Base-by-base conservation (phyloP, 2,329 filamentous ascomycete genomes). In the Colletotrichum karsti region DNA sequence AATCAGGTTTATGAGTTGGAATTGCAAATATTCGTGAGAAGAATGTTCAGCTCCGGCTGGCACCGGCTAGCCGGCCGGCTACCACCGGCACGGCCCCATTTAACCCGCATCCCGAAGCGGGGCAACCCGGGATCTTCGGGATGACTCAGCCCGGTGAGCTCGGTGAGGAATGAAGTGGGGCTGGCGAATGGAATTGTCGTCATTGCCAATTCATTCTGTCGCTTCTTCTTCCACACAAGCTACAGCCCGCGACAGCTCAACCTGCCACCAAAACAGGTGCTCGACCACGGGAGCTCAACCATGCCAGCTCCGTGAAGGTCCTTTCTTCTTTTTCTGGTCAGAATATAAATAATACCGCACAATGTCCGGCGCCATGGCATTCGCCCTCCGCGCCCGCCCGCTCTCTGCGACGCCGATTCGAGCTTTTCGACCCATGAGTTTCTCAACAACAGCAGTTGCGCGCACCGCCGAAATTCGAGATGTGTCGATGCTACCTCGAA, bases 401-500 rank as follows among this genome's bases (percentile, higher is more conserved):
- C 53, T 30, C n/a, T 51, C 22, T 18, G 44, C 46, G 46, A 28
- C 28, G 44, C 53, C 53, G 10, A 28, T 22, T 48, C 53, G 46
- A 28, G 30, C 54, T 18, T 53, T 65, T 9, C 65, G 46, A 30
- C 65, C 65, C 10, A 15, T 50, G 18, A 24, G 15, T 28, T 51
- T 41, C n/a, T 56, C 59, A 15, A 70, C 61, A 7, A 51, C 63
- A 10, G 54, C 67, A 6, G 64, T 51, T 42, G 41, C 68, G 5
- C 80, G 84, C 80, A 81, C 69, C 77, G 73, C 65, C 20, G 81
- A 87, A 72, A 83, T 91, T 24, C 82, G 83, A 72, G 83, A 87
- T 73, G 78, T 84, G 26, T 77, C 82, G 5, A 73, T 78, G 22
- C 82, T 91, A 7, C 85, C 85, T 3, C 77, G 85, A 51, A 86